Conservation (phyloP, 1,284 basidiomycete species). For the Fomitopsis betulina region DNA sequence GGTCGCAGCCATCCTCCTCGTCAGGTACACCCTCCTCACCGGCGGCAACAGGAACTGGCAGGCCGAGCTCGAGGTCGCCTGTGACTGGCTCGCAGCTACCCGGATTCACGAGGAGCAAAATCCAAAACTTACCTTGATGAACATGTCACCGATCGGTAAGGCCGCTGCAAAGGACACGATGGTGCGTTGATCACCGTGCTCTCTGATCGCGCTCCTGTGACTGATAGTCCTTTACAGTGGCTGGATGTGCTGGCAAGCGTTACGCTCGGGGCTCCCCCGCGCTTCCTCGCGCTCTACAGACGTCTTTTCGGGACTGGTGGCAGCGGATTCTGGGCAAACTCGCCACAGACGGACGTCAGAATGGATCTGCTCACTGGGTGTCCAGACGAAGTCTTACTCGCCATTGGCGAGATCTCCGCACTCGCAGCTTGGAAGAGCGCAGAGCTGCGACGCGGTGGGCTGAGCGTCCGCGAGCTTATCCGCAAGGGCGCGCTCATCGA, state of each 20-base stretch:
- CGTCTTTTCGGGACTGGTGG: slow-evolving; percentile 41
- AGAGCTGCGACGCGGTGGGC: slow-evolving; percentile 52
- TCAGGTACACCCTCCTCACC: slow-evolving; percentile 63
- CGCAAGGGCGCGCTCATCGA: slow-evolving; percentile 64
- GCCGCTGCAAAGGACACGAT: slow-evolving; percentile 65
- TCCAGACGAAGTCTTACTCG: slow-evolving; percentile 69
- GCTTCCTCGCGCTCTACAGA: slow-evolving; percentile 61
- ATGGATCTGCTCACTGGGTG: slow-evolving; percentile 71
- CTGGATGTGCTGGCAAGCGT: slow-evolving; percentile 69
- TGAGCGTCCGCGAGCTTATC: slow-evolving; percentile 69
- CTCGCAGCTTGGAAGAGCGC: slow-evolving; percentile 74
- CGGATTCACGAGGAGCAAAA: slow-evolving; percentile 59
- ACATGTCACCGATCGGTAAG: slow-evolving; percentile 46
- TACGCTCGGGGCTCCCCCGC: slow-evolving; percentile 56
- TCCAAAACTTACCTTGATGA: slow-evolving; percentile 50
- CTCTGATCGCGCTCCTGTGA: not conserved
- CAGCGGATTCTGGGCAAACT: slow-evolving; percentile 31
- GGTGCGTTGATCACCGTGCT: slow-evolving; percentile 38
- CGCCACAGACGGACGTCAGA: slow-evolving; percentile 34
- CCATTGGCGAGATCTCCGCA: slow-evolving; percentile 66
- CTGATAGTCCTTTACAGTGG: slow-evolving; percentile 43
- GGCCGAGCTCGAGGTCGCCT: slow-evolving; percentile 56
- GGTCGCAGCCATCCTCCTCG: slow-evolving; percentile 67
- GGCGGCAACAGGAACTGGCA: slow-evolving; percentile 65
- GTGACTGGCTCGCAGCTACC: slow-evolving; percentile 67